These are phyloP conservation scores for Diplodia sapinea DNA, from an alignment of 2,329 filamentous ascomycete species.

Conservation along the genomic window DNA sequence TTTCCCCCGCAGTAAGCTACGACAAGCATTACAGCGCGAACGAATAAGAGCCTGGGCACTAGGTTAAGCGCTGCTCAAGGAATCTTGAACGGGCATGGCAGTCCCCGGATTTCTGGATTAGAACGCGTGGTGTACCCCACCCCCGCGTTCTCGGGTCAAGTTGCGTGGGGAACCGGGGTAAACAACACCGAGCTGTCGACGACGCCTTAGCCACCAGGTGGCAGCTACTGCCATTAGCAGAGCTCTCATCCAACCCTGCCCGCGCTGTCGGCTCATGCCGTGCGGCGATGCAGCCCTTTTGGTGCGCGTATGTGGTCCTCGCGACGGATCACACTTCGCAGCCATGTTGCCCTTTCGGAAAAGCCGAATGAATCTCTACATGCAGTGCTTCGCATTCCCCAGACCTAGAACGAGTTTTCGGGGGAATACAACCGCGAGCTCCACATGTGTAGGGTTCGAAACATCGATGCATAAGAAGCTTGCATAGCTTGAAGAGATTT, in stretches of 20 bases:
- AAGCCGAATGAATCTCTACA: conserved; percentile 9
- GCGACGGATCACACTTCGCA: background rate
- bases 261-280: conserved; percentile 8
- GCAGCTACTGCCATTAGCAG: background rate
- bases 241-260: background rate
- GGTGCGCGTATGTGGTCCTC: background rate
- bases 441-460: background rate
- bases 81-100: conserved; percentile 6
- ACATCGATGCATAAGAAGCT: background rate
- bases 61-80: conserved; percentile 1
- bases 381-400: background rate
- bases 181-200: conserved; percentile 15
- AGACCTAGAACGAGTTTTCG: conserved; percentile 8
- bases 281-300: background rate
- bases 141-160: conserved; percentile 19
- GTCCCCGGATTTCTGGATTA: background rate
- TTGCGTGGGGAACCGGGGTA: conserved; percentile 18
- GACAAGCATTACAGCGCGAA: conserved; percentile 1
- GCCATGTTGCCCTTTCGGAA: conserved; percentile 17
- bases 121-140: background rate
- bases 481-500: conserved; percentile 4
- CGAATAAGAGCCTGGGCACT: conserved; percentile 7
- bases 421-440: conserved; percentile 2
- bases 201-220: conserved; percentile 3
- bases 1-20: background rate